Conservation (phyloP, 1,139 yeast species). For the Taphrina betulina region DNA sequence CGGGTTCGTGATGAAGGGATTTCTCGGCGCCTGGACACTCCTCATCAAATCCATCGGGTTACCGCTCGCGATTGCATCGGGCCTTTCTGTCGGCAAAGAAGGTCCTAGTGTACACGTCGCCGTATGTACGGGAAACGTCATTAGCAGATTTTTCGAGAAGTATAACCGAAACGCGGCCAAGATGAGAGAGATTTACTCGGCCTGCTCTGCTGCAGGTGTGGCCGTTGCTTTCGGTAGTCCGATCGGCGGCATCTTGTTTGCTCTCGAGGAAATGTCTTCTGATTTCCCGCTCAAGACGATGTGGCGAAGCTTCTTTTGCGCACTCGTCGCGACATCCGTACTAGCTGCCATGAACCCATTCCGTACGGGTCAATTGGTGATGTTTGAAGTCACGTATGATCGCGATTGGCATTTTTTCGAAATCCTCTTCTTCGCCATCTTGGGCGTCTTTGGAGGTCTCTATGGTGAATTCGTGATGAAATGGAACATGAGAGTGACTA, state of each 20-base stretch:
- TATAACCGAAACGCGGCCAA: conserved; percentile 46
- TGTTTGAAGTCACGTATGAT: conserved; percentile 84
- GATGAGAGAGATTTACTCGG: conserved; percentile 63
- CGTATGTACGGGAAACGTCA: conserved; percentile 70
- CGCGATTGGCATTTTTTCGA: conserved; percentile 86
- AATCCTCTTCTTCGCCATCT: conserved; percentile 68
- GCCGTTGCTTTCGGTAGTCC: conserved; percentile 76
- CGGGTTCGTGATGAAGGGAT: conserved; percentile 80
- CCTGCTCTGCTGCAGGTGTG: conserved; percentile 77
- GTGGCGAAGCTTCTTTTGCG: conserved; percentile 90
- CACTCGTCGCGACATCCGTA: conserved; percentile 81
- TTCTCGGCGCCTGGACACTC: conserved; percentile 71
- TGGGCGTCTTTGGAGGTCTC: conserved; percentile 89
- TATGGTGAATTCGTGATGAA: conserved; percentile 82
- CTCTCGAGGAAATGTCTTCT: conserved; percentile 72
- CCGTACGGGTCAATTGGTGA: conserved; percentile 87
- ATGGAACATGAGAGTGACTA: conserved; percentile 72
- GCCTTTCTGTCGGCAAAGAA: conserved; percentile 77
- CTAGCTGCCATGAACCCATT: conserved; percentile 71
- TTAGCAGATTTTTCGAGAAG: conserved; percentile 57
- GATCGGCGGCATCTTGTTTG: conserved; percentile 68
- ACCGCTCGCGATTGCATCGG: conserved; percentile 83
- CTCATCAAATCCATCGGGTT: conserved; percentile 73
- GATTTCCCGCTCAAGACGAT: conserved; percentile 73
- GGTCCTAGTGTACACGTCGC: conserved; percentile 88